Base-by-base conservation (phyloP, 345 rosid species). In the Populus euphratica region DNA sequence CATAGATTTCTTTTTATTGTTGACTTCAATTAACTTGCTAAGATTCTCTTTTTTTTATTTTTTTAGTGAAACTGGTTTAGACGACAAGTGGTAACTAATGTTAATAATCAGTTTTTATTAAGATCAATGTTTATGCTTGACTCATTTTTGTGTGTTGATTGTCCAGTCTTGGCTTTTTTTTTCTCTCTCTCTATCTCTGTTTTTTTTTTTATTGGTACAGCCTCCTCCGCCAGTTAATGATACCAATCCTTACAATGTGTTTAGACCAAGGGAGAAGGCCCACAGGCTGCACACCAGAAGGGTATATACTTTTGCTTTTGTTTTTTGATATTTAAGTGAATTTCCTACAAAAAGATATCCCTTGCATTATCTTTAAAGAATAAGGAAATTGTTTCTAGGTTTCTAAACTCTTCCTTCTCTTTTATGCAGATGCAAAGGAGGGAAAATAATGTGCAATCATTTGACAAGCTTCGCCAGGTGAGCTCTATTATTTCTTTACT, bases 391-490 rank as follows among this genome's bases (percentile, higher is more conserved):
- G 27, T 64, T 50, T 39, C 14, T 64, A n/a, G 68, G 47, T 76
- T 75, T 43, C 71, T 77, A 72, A 75, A 41, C 29, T 10, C 67
- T 73, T 33, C 18, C n/a, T 65, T 31, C 39, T 81, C 59, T 74
- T 67, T 80, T 79, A n/a, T 73, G 23, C 81, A 96, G 98, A 93
- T 96, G 99, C 99, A 93, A 82, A 88, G 99, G 86, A 96, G 99
- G 86, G 99, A 96, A 88, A 96, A 96, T 84, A 96, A 93, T 78
- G 98, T 93, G 77, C 99, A 93, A 81, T 96, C 97, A 75, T 96
- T 96, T 86, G 98, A 96, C 85, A 96, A 96, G 91, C 94, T 96
- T 84, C 97, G 99, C 59, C 99, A 96, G 91, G 99, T 93, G 38
- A 82, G 86, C 44, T 67, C 77, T 75, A 25, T 36, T 65, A 68